Conservation (phyloP, 768 basidiomycete genomes). For the Terana coerulea region DNA sequence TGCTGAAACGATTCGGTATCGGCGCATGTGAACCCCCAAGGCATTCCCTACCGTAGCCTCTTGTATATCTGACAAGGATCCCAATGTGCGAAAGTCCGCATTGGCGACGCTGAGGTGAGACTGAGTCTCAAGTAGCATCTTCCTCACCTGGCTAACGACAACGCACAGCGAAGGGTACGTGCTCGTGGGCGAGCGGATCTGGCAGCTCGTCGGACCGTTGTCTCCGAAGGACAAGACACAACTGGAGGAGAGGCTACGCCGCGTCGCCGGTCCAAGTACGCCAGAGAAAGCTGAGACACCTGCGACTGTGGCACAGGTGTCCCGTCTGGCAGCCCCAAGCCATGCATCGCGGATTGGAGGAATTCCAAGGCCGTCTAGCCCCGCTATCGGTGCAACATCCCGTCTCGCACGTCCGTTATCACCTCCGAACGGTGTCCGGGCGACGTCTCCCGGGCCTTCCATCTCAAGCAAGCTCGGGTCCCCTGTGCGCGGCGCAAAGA, state of each 20-base stretch:
- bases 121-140: too few species aligned
- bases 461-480: conserved; percentile 44
- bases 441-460: conserved; percentile 36
- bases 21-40: conserved; percentile 76
- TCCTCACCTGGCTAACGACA: too few species aligned
- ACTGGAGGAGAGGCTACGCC: conserved; percentile 83
- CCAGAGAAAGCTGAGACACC: conserved; percentile 38
- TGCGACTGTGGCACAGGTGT: conserved; percentile 39
- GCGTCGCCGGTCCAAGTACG: conserved; percentile 66
- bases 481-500: conserved; percentile 17
- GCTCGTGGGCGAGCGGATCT: conserved; percentile 82
- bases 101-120: conserved; percentile 72
- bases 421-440: conserved; percentile 30
- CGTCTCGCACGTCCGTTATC: conserved; percentile 42
- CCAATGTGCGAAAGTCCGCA: conserved; percentile 83
- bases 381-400: conserved; percentile 36
- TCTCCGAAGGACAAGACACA: conserved; percentile 89
- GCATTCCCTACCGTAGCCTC: conserved; percentile 74
- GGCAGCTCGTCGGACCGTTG: conserved; percentile 71
- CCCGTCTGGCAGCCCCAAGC: conserved; percentile 48
- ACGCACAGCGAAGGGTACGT: conserved; percentile 72
- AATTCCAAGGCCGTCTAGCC: conserved; percentile 46
- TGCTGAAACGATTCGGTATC: conserved; percentile 81
- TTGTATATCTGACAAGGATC: conserved; percentile 87
- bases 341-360: conserved; percentile 36